Percentiles rank a stretch among this genome's conserved stretches.
phyloP scores from a whole-genome alignment of 1,139 yeast genomes.

The Saccharomycopsis crataegensis region DNA sequence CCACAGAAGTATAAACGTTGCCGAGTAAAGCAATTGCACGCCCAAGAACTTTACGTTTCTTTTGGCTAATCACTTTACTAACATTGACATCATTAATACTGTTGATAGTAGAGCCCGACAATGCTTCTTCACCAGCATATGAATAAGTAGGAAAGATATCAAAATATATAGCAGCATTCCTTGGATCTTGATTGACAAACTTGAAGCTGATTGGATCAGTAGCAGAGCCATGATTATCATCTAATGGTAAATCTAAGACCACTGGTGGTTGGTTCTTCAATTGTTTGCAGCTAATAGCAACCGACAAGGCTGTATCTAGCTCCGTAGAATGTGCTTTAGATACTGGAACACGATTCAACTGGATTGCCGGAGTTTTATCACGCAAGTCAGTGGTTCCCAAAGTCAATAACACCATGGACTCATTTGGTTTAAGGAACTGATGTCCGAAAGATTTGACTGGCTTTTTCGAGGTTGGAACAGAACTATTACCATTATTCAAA shows the following conservation, averaged over 20 bases:
- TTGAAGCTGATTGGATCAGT: conserved; percentile 80
- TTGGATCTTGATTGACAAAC: conserved; percentile 42
- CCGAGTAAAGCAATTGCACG: conserved; percentile 77
- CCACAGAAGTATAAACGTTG: conserved; percentile 60
- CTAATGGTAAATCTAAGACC: conserved; percentile 74
- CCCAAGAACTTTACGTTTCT: conserved; percentile 53
- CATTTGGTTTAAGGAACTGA: conserved; percentile 55
- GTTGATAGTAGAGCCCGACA: conserved; percentile 2
- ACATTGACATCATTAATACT: conserved; percentile 7
- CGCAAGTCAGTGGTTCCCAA: conserved; percentile 83
- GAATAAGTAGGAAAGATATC: conserved; percentile 93
- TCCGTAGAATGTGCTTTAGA: conserved; percentile 74
- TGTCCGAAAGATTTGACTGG: conserved; percentile 86
- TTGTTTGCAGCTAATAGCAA: conserved; percentile 56
- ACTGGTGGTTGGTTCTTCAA: conserved; percentile 50
- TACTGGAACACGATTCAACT: conserved; percentile 65
- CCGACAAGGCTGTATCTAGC: conserved; percentile 79
- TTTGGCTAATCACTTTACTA: conserved; percentile 3
- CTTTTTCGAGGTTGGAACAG: conserved; percentile 20
- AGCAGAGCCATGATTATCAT: conserved; percentile 43
- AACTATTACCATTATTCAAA: neutral
- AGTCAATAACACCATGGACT: conserved; percentile 66
- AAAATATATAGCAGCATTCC: conserved; percentile 60
- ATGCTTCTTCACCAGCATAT: conserved; percentile 27
- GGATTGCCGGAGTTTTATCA: conserved; percentile 51